phyloP scores from a whole-genome alignment of 331 rosid genomes.

The Quercus phellos region DNA sequence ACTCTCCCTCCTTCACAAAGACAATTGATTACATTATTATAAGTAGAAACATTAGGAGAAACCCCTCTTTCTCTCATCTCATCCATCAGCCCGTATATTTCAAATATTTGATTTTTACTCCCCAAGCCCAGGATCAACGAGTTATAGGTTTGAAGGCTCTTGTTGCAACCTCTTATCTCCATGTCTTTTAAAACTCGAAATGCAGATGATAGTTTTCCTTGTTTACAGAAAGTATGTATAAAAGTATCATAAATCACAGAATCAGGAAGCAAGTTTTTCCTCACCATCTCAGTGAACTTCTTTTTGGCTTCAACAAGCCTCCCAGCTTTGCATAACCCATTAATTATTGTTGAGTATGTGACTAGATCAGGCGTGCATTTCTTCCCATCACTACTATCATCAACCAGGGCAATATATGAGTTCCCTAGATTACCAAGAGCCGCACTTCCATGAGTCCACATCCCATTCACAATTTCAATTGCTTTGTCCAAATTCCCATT shows the following conservation, averaged over 20 bases:
- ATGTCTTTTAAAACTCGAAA: constrained; percentile 88
- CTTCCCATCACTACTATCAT: constrained; percentile 42
- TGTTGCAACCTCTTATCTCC: constrained; percentile 90
- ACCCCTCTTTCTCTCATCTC: constrained; percentile 88
- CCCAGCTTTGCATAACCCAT: constrained; percentile 76
- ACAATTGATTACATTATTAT: constrained; percentile 63
- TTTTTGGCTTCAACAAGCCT: constrained; percentile 85
- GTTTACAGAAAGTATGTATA: constrained; percentile 61
- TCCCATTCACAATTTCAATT: constrained; percentile 63
- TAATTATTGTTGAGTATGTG: constrained; percentile 69
- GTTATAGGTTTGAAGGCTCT: constrained; percentile 83
- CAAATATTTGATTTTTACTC: constrained; percentile 65
- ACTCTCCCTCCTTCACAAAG: constrained; percentile 73
- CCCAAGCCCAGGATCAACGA: constrained; percentile 76
- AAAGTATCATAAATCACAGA: constrained; percentile 59
- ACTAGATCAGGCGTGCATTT: constrained; percentile 66
- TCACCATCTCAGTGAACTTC: constrained; percentile 74
- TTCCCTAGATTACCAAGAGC: constrained; percentile 52
- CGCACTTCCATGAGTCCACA: constrained; percentile 77
- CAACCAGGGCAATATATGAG: constrained; percentile 54
- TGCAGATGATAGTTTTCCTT: constrained; percentile 82
- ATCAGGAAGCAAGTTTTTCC: constrained; percentile 71
- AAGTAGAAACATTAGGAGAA: constrained; percentile 60
- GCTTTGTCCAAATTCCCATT: constrained; percentile 80
- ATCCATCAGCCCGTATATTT: constrained; percentile 85